Evolutionary conservation across 1,139 yeast genomes (phyloP), one percentile per base, ranked within the genome.

Genomic region (Chernovozyma sophiae-reginae): DNA sequence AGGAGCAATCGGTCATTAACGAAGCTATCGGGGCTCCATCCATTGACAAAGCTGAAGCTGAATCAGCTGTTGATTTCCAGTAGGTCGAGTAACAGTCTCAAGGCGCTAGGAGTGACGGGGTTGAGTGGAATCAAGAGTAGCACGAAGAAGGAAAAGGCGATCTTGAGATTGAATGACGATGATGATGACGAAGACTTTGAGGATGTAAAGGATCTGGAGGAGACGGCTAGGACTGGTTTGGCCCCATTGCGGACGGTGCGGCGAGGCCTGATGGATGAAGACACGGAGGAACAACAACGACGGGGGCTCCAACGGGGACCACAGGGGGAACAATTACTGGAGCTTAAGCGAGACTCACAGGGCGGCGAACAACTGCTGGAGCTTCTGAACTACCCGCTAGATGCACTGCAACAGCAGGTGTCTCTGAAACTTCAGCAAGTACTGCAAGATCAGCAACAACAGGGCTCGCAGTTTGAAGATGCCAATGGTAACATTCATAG

Each of bases 121-220:
- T 36, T 48, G 22, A 35, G 46, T 17, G 74, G 74, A 1, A 51
- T 70, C 39, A 68, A 65, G 42, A 52, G 71, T 2, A 67, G 72
- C 41, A 54, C 64, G 1, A 56, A 57, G 32, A 67, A 65, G 39
- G 74, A 68, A 1, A 58, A 56, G 37, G 76, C 74, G 13, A 68
- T 70, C 5, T 49, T 70, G 41, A 51, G 52, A 32, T 55, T 70
- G 36, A 68, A 65, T 44, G 69, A 62, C 27, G 64, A 58, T 38
- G 46, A 38, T 31, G 34, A 37, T n/a, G 64, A 56, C 5, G 59
- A 52, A 38, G 69, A 62, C 41, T 66, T 61, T 42, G 44, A 53
- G 19, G 53, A 50, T 11, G 37, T 34, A 24, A 40, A 36, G 14
- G 45, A 42, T 24, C 42, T 33, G 19, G 27, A 8, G 13, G n/a